Percentiles rank a stretch among this genome's conserved stretches.
phyloP scores from a whole-genome alignment of 129 eudicot species.

The Tanacetum coccineum region DNA sequence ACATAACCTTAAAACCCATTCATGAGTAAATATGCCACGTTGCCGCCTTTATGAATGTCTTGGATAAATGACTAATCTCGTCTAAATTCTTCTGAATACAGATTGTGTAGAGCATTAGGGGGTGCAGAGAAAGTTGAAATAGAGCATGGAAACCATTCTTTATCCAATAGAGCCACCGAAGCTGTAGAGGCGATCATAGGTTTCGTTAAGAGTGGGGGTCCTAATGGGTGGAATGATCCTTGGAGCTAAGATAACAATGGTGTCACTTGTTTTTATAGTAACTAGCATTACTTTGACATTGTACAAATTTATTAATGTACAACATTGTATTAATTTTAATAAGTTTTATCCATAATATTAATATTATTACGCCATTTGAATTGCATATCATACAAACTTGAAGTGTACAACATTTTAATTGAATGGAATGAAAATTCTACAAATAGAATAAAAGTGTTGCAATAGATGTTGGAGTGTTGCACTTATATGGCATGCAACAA shows the following conservation, averaged over 20 bases:
- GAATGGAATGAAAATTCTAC: too few relatives aligned
- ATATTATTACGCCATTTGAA: too few relatives aligned
- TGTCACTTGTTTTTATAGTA: not conserved
- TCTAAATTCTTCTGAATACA: not conserved
- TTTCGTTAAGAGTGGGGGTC: conserved; percentile 78
- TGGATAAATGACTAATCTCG: not conserved
- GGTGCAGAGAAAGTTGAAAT: conserved; percentile 98
- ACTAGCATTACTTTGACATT: too few relatives aligned
- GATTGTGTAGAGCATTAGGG: too few relatives aligned
- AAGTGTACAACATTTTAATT: too few relatives aligned
- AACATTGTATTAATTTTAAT: too few relatives aligned
- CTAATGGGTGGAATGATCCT: conserved; percentile 93
- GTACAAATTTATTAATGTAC: too few relatives aligned
- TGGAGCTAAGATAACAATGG: conserved; percentile 48
- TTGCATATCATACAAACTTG: too few relatives aligned
- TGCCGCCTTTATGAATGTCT: not conserved
- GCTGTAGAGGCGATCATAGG: conserved; percentile 65
- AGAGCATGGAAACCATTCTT: conserved; percentile 78
- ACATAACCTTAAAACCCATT: not conserved
- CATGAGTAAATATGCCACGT: not conserved
- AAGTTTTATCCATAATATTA: too few relatives aligned
- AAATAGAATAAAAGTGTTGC: too few relatives aligned
- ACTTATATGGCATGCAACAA: too few relatives aligned
- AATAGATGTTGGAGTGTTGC: too few relatives aligned
- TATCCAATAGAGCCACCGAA: conserved; percentile 76